Conservation (phyloP, 176 grass and related monocot genomes). For the Aegilops sharonensis region DNA sequence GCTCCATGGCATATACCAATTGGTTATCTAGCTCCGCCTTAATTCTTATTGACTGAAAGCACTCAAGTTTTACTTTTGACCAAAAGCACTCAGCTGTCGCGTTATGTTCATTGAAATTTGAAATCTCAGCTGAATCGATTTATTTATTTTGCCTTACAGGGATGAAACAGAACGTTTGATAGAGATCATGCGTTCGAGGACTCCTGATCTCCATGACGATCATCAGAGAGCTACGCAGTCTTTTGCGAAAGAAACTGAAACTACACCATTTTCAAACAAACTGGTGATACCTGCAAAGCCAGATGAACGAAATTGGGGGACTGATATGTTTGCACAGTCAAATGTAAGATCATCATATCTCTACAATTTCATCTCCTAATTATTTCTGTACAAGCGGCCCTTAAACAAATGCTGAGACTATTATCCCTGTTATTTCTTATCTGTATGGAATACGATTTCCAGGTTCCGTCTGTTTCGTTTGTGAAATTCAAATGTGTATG, state of each 20-base stretch:
- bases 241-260: slow-evolving; percentile 33
- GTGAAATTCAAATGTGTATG: slow-evolving; percentile 5
- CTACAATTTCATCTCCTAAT: slow-evolving; percentile 6
- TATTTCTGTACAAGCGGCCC: background rate
- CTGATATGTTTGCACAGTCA: slow-evolving; percentile 3
- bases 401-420: background rate
- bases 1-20: background rate
- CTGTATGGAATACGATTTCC: slow-evolving; percentile 5
- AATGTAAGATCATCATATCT: slow-evolving; percentile 44
- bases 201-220: slow-evolving; percentile 35
- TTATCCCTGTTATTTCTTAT: background rate
- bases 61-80: background rate
- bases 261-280: slow-evolving; percentile 21
- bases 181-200: slow-evolving; percentile 51
- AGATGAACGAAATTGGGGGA: slow-evolving; percentile 26
- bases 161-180: slow-evolving; percentile 44
- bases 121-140: slow-evolving; percentile 5
- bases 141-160: slow-evolving; percentile 38
- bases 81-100: background rate
- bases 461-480: background rate
- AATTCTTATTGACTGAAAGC: slow-evolving; percentile 10
- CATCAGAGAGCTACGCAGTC: slow-evolving; percentile 13
- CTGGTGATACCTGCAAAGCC: slow-evolving; percentile 21
- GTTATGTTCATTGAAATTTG: slow-evolving; percentile 13
- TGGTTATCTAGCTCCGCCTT: slow-evolving; percentile 2